Percentiles rank a stretch among this genome's conserved stretches.
Conservation (phyloP, 192 early-diverging fungal genomes). For the Linnemannia elongata region DNA sequence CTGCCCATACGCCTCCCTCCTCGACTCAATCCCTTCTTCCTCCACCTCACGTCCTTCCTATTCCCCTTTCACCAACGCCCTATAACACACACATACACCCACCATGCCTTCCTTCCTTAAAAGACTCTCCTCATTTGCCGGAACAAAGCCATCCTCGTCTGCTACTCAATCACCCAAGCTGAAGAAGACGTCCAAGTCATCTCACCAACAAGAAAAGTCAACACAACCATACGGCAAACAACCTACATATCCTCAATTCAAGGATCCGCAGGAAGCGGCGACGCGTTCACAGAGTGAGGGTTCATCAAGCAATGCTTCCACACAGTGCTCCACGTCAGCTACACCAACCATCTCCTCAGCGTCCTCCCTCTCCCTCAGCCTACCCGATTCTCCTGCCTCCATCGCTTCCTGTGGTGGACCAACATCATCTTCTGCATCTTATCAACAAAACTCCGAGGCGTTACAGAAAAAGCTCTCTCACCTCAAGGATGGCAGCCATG, state of each 20-base stretch:
- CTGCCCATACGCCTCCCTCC: neutral
- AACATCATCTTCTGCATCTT: neutral
- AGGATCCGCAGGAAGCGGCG: neutral
- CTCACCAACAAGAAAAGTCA: neutral
- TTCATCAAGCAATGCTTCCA: neutral
- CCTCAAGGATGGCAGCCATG: neutral
- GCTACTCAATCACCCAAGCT: neutral
- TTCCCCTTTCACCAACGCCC: neutral
- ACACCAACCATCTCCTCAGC: neutral
- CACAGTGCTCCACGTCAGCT: neutral
- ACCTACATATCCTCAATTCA: neutral
- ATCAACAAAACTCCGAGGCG: constrained; percentile 12
- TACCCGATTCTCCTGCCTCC: neutral
- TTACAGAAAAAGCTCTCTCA: neutral
- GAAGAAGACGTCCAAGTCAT: neutral
- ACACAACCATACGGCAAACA: neutral
- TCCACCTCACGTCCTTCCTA: neutral
- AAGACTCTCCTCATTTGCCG: constrained; percentile 6
- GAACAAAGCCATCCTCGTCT: neutral
- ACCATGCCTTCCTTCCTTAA: constrained; percentile 23
- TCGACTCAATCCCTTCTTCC: neutral
- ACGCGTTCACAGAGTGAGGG: neutral
- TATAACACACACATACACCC: neutral
- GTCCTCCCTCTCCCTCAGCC: neutral
- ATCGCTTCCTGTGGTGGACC: neutral